These are phyloP conservation scores for Trichoderma sp. DNA, from an alignment of 2,329 filamentous ascomycete genomes.

Conservation along the genomic window DNA sequence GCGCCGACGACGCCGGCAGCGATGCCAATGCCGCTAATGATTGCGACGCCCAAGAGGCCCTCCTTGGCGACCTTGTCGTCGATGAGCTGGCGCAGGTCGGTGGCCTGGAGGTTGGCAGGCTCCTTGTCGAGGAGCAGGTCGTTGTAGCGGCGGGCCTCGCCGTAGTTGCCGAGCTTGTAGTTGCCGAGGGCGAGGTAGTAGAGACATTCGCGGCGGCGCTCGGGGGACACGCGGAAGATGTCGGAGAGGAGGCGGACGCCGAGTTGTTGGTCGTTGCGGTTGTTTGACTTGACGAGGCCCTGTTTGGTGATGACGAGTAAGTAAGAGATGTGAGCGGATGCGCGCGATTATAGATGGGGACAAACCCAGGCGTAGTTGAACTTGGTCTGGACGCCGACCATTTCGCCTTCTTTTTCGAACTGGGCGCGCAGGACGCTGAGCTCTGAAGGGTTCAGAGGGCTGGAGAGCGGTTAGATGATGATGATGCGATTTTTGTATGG, in stretches of 20 bases:
- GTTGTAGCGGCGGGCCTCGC: constrained; percentile 91
- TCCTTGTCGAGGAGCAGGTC: constrained; percentile 90
- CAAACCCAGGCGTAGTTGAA: constrained; percentile 99
- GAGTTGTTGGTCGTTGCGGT: constrained; percentile 85
- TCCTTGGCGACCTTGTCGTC: constrained; percentile 97
- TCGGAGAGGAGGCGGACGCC: constrained; percentile 92
- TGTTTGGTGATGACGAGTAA: constrained; percentile 42
- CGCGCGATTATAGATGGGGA: constrained; percentile 26
- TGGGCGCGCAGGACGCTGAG: constrained; percentile 90
- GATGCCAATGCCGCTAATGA: constrained; percentile 89
- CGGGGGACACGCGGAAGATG: constrained; percentile 91
- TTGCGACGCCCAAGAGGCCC: constrained; percentile 90
- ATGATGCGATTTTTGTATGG: background rate
- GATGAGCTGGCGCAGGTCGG: constrained; percentile 83
- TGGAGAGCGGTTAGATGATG: constrained; percentile 41
- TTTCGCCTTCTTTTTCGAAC: constrained; percentile 96
- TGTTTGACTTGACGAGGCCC: constrained; percentile 93
- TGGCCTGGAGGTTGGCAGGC: constrained; percentile 86
- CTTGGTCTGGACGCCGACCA: constrained; percentile 96
- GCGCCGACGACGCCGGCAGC: constrained; percentile 92
- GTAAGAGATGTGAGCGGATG: background rate
- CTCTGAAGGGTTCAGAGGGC: constrained; percentile 87
- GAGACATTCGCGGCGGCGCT: constrained; percentile 93
- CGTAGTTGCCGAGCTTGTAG: constrained; percentile 98
- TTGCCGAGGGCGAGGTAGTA: constrained; percentile 98